These are phyloP conservation scores for Taphrina populina DNA, from an alignment of 1,139 yeast species.

Conservation along the genomic window DNA sequence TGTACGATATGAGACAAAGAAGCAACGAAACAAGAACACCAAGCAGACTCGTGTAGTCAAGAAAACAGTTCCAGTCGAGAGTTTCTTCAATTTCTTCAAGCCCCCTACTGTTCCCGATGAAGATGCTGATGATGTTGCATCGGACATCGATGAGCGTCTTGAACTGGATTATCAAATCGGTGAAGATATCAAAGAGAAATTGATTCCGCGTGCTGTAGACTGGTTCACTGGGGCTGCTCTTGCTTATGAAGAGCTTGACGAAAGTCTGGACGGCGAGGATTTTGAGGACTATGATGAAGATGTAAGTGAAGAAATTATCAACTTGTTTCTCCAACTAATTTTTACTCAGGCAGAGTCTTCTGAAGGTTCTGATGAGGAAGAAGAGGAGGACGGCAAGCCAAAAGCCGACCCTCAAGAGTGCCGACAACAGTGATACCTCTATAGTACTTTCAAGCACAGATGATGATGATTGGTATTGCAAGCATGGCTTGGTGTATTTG, in stretches of 20 bases:
- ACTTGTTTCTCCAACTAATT: slow-evolving; percentile 52
- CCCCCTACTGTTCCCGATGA: slow-evolving; percentile 80
- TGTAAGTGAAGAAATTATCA: slow-evolving; percentile 48
- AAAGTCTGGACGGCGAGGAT: slow-evolving; percentile 54
- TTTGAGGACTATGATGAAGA: slow-evolving; percentile 57
- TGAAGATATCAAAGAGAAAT: slow-evolving; percentile 91
- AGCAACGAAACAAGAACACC: slow-evolving; percentile 96
- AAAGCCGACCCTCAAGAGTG: slow-evolving; percentile 82
- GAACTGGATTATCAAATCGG: slow-evolving; percentile 95
- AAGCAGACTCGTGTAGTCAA: slow-evolving; percentile 96
- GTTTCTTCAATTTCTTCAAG: slow-evolving; percentile 91
- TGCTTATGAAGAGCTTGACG: slow-evolving; percentile 51
- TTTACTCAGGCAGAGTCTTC: slow-evolving; percentile 52
- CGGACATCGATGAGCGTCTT: slow-evolving; percentile 70
- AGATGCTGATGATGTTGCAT: slow-evolving; percentile 52
- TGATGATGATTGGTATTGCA: too few relatives aligned
- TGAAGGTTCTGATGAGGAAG: slow-evolving; percentile 45
- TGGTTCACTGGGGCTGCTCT: slow-evolving; percentile 99
- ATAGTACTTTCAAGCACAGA: too few relatives aligned
- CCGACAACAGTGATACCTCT: slow-evolving; percentile 64
- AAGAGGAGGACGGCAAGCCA: slow-evolving; percentile 46
- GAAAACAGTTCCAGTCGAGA: slow-evolving; percentile 86
- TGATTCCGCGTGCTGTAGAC: slow-evolving; percentile 93
- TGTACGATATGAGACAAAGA: slow-evolving; percentile 83
- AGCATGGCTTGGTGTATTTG: too few relatives aligned